Percentiles rank a stretch among this genome's conserved stretches.
Conservation (phyloP, 306 rosid species). For the Lablab purpureus region DNA sequence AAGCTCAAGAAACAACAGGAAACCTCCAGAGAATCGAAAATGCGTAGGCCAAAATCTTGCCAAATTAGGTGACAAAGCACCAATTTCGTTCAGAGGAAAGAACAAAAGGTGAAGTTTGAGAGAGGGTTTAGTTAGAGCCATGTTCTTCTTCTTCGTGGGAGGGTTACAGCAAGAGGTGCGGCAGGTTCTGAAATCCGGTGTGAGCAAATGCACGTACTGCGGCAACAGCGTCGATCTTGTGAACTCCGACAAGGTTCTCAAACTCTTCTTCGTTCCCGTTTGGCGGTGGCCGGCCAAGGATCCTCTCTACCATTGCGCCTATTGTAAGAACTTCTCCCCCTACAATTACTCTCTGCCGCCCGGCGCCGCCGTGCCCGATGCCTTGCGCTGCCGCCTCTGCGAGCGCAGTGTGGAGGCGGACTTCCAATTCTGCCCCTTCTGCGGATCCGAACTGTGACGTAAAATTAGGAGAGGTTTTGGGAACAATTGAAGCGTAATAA, state of each 20-base stretch:
- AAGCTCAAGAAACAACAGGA: neutral
- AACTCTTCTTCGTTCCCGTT: conserved; percentile 83
- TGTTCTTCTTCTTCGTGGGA: conserved; percentile 90
- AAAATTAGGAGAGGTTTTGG: neutral
- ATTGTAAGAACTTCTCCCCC: conserved; percentile 74
- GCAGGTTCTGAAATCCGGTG: conserved; percentile 71
- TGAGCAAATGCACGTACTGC: conserved; percentile 73
- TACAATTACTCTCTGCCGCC: conserved; percentile 55
- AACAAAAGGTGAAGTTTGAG: neutral
- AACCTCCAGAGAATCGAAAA: conserved; percentile 11
- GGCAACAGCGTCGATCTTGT: conserved; percentile 71
- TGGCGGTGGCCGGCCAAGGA: conserved; percentile 92
- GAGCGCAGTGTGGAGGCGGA: conserved; percentile 62
- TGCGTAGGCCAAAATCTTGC: neutral
- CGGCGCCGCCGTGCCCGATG: conserved; percentile 19
- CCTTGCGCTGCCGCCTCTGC: conserved; percentile 70
- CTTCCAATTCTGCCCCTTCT: conserved; percentile 82
- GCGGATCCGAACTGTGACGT: conserved; percentile 66
- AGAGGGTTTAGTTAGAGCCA: neutral
- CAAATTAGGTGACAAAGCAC: neutral
- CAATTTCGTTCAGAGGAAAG: neutral
- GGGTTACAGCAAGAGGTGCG: conserved; percentile 80
- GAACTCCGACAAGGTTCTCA: conserved; percentile 79
- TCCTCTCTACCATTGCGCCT: conserved; percentile 61
- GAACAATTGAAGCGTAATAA: neutral